A percentile compares a stretch with the other conserved stretches of the same genome.
Conservation (phyloP, 2,329 filamentous ascomycete genomes). For the Xenoacremonium recifei region DNA sequence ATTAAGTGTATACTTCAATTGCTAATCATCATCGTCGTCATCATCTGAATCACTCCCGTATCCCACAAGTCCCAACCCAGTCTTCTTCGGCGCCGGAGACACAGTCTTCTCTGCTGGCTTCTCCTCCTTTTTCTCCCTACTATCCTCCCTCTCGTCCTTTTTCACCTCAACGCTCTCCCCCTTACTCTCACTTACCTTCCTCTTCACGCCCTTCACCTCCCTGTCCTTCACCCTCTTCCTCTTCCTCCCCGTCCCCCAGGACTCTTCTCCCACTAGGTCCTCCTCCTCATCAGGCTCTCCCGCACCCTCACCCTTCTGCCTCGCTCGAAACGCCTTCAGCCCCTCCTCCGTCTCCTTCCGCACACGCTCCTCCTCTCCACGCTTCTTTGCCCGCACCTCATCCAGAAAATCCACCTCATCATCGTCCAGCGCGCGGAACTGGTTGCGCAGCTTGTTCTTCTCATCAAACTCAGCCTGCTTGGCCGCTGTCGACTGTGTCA, state of each 20-base stretch:
- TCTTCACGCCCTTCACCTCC: constrained; percentile 33
- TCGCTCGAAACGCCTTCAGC: constrained; percentile 53
- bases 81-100: constrained; percentile 22
- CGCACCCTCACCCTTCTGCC: constrained; percentile 37
- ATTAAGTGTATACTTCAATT: background rate
- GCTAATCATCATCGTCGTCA: constrained; percentile 42
- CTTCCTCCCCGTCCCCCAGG: constrained; percentile 36
- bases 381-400: constrained; percentile 49
- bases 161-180: constrained; percentile 9
- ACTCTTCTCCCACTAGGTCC: constrained; percentile 28
- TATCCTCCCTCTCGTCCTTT: constrained; percentile 9
- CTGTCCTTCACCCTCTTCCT: constrained; percentile 36
- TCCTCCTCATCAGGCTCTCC: constrained; percentile 18
- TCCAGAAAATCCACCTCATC: constrained; percentile 77
- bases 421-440: constrained; percentile 75
- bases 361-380: constrained; percentile 53
- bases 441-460: constrained; percentile 67
- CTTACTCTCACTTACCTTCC: constrained; percentile 20
- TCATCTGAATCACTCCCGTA: constrained; percentile 53
- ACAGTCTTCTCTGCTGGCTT: no score
- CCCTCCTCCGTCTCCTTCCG: constrained; percentile 56
- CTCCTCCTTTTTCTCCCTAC: constrained; percentile 4
- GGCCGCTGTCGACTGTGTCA: constrained; percentile 49
- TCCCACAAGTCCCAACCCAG: constrained; percentile 46
- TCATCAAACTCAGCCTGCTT: constrained; percentile 85